phyloP scores from a whole-genome alignment of 2,329 filamentous ascomycete genomes.

The Diplodia scrobiculata region DNA sequence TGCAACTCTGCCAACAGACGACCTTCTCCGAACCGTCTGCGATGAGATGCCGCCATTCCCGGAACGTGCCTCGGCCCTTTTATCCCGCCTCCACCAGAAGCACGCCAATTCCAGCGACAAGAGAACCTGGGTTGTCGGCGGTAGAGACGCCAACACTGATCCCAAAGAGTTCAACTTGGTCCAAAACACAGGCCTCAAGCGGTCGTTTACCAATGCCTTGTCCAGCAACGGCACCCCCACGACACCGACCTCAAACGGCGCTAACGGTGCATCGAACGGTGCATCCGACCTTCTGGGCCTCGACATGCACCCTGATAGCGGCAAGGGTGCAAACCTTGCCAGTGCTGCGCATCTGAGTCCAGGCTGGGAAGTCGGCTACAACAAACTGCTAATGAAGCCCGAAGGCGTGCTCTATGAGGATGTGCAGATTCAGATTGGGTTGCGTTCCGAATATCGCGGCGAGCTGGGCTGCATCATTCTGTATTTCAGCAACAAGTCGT shows the following conservation, averaged over 20 bases:
- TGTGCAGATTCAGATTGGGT: constrained; percentile 85
- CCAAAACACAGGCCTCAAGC: constrained; percentile 79
- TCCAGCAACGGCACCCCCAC: constrained; percentile 44
- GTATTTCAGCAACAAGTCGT: constrained; percentile 94
- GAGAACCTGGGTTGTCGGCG: constrained; percentile 95
- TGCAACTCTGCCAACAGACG: constrained; percentile 82
- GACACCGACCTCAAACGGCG: constrained; percentile 39
- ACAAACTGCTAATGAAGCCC: constrained; percentile 72
- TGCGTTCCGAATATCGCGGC: constrained; percentile 92
- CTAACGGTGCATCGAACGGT: constrained; percentile 55
- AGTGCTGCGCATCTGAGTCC: constrained; percentile 90
- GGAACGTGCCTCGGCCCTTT: constrained; percentile 84
- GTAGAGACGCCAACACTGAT: constrained; percentile 88
- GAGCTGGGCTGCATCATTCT: constrained; percentile 93
- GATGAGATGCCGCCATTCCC: constrained; percentile 99
- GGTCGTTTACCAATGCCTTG: constrained; percentile 69
- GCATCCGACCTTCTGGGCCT: constrained; percentile 75
- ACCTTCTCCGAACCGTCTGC: constrained; percentile 87
- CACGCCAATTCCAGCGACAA: constrained; percentile 91
- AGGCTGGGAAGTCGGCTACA: constrained; percentile 90
- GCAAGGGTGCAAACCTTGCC: constrained; percentile 72
- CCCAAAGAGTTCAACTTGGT: constrained; percentile 76
- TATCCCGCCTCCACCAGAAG: constrained; percentile 92
- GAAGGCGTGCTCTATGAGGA: constrained; percentile 96
- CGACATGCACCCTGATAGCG: constrained; percentile 68